phyloP scores from a whole-genome alignment of 2,329 filamentous ascomycete genomes.

The Graphium sp. region DNA sequence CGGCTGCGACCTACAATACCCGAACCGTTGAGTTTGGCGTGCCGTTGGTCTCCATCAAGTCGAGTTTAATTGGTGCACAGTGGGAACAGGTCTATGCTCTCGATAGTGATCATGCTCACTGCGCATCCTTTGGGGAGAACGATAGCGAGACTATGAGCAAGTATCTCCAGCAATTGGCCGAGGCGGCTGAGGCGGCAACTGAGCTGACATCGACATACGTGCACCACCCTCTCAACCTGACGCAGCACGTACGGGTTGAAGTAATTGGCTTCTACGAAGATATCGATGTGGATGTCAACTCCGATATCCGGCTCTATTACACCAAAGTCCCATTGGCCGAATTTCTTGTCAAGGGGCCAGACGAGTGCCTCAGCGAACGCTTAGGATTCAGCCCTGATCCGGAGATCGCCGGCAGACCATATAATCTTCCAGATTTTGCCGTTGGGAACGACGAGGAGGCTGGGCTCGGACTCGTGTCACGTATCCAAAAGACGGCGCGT shows the following conservation, averaged over 20 bases:
- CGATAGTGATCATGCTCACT: constrained; percentile 36
- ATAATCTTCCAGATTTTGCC: constrained; percentile 14
- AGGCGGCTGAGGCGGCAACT: constrained; percentile 15
- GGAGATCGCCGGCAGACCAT: too few species aligned
- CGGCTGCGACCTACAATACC: constrained; percentile 40
- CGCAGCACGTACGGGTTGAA: constrained; percentile 37
- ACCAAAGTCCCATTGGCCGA: constrained; percentile 31
- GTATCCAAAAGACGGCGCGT: neutral
- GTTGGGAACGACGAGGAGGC: constrained; percentile 1
- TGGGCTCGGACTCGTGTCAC: neutral
- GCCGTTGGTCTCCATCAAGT: too few species aligned
- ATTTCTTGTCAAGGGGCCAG: constrained; percentile 37
- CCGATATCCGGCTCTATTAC: constrained; percentile 30
- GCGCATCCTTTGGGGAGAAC: constrained; percentile 32
- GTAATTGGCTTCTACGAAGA: constrained; percentile 43
- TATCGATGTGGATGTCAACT: constrained; percentile 7
- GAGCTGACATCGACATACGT: constrained; percentile 10
- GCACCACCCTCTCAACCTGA: constrained; percentile 29
- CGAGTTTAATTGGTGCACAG: constrained; percentile 29
- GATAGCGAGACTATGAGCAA: constrained; percentile 29
- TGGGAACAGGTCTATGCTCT: constrained; percentile 33
- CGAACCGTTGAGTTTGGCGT: constrained; percentile 34
- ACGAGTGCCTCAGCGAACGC: constrained; percentile 34
- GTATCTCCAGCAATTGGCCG: constrained; percentile 17
- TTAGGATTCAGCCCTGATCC: too few species aligned